A percentile compares a stretch with the other conserved stretches of the same genome.
Conservation (phyloP, 257 asterid genomes). For the Ocimum tenuiflorum region DNA sequence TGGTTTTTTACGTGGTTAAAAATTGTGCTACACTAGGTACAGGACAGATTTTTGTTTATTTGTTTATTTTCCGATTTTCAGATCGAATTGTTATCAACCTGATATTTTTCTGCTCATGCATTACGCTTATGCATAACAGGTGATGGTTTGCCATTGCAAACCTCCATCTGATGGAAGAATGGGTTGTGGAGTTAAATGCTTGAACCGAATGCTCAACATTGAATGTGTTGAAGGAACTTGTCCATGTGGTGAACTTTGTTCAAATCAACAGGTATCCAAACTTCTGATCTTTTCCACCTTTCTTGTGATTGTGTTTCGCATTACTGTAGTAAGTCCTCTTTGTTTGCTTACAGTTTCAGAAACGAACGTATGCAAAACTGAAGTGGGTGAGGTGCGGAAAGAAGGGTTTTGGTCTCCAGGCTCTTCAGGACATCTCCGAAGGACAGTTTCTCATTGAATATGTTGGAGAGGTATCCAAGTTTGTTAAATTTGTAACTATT, state of each 20-base stretch:
- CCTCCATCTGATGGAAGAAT: constrained; percentile 57
- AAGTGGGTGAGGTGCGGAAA: constrained; percentile 72
- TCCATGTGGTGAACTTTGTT: constrained; percentile 80
- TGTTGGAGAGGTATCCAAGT: constrained; percentile 78
- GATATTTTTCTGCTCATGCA: neutral
- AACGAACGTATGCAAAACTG: constrained; percentile 63
- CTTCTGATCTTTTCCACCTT: neutral
- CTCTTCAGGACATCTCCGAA: constrained; percentile 59
- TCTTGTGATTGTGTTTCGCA: constrained; percentile 1
- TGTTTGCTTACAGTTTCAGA: constrained; percentile 65
- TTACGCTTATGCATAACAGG: constrained; percentile 37
- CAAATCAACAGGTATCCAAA: constrained; percentile 69
- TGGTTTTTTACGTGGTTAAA: neutral
- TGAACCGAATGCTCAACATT: constrained; percentile 81
- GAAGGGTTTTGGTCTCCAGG: constrained; percentile 85
- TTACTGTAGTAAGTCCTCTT: constrained; percentile 1
- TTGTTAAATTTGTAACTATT: neutral
- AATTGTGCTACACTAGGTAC: no score
- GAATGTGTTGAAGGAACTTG: constrained; percentile 83
- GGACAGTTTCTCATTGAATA: constrained; percentile 89
- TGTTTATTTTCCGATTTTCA: neutral
- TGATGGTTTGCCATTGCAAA: constrained; percentile 94
- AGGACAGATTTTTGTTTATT: no score
- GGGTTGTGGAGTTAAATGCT: constrained; percentile 79
- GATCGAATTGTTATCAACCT: constrained; percentile 1